phyloP scores from a whole-genome alignment of 768 basidiomycete species.

The Scleroderma bovista region DNA sequence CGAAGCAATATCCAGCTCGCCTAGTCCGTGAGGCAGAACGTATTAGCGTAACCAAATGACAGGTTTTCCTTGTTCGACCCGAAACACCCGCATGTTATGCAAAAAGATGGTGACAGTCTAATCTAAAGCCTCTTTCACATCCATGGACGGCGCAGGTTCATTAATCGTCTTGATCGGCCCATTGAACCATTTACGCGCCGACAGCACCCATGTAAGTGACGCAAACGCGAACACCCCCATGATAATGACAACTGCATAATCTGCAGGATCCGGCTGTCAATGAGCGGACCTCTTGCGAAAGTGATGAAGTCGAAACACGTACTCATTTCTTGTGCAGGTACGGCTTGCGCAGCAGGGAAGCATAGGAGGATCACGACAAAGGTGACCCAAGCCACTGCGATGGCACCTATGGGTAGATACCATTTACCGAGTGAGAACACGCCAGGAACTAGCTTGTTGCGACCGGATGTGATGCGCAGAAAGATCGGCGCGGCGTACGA shows the following conservation, averaged over 20 bases:
- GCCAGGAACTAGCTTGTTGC: slow-evolving; percentile 51
- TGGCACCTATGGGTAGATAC: slow-evolving; percentile 51
- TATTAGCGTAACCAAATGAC: neutral
- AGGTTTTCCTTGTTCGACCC: neutral
- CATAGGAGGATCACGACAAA: slow-evolving; percentile 57
- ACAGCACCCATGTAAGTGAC: slow-evolving; percentile 55
- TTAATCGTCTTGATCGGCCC: slow-evolving; percentile 56
- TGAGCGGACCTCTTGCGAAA: neutral
- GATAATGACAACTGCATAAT: slow-evolving; percentile 66
- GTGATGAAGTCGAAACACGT: slow-evolving; percentile 17
- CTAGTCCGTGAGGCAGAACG: too few relatives aligned
- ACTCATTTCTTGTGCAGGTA: slow-evolving; percentile 51
- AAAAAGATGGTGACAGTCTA: neutral
- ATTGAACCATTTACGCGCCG: slow-evolving; percentile 66
- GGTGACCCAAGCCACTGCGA: slow-evolving; percentile 62
- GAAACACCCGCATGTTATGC: neutral
- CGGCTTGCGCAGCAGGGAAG: slow-evolving; percentile 43
- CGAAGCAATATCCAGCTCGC: too few relatives aligned
- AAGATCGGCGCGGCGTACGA: slow-evolving; percentile 64
- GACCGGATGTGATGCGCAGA: slow-evolving; percentile 64
- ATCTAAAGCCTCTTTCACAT: slow-evolving; percentile 7
- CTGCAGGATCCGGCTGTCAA: slow-evolving; percentile 28
- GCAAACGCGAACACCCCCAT: slow-evolving; percentile 62
- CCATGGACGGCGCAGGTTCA: slow-evolving; percentile 6
- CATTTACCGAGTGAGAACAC: slow-evolving; percentile 57